A percentile compares a stretch with the other conserved stretches of the same genome.
These are phyloP conservation scores for Helminthosporium solani DNA, from an alignment of 2,329 filamentous ascomycete species.

Conservation along the genomic window DNA sequence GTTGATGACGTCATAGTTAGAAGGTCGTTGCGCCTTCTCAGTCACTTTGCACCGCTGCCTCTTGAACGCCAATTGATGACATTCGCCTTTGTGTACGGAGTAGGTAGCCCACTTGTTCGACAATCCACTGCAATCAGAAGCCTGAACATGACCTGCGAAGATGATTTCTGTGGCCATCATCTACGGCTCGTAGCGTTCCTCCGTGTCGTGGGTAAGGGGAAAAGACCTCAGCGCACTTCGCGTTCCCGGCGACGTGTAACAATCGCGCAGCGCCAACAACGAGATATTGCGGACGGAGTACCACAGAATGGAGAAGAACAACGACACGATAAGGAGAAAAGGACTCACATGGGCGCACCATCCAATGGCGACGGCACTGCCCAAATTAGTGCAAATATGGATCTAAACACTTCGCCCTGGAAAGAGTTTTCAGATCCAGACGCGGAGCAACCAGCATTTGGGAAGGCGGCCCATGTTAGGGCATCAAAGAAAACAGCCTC, in stretches of 20 bases:
- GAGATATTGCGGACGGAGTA: neutral
- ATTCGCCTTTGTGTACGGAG: too few species aligned
- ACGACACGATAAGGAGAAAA: neutral
- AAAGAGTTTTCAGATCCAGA: neutral
- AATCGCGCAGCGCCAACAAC: neutral
- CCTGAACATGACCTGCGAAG: slow-evolving; percentile 19
- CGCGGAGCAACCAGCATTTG: neutral
- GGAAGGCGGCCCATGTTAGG: neutral
- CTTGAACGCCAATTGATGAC: too few species aligned
- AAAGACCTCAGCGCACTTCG: slow-evolving; percentile 25
- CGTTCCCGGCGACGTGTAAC: slow-evolving; percentile 19
- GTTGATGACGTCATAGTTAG: too few species aligned
- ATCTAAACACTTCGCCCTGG: too few species aligned
- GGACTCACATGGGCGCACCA: neutral
- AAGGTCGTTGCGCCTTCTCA: too few species aligned
- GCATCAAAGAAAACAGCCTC: neutral
- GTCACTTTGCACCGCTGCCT: too few species aligned
- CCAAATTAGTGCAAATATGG: neutral
- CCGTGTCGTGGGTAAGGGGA: slow-evolving; percentile 15
- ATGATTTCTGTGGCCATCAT: slow-evolving; percentile 24
- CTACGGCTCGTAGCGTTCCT: slow-evolving; percentile 30
- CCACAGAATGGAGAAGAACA: neutral
- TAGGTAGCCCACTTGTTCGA: too few species aligned
- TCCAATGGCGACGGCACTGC: neutral
- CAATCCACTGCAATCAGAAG: too few species aligned